A percentile compares a stretch with the other conserved stretches of the same genome.
These are phyloP conservation scores for Rugonectria rugulosa DNA, from an alignment of 2,329 filamentous ascomycete genomes.

Conservation along the genomic window DNA sequence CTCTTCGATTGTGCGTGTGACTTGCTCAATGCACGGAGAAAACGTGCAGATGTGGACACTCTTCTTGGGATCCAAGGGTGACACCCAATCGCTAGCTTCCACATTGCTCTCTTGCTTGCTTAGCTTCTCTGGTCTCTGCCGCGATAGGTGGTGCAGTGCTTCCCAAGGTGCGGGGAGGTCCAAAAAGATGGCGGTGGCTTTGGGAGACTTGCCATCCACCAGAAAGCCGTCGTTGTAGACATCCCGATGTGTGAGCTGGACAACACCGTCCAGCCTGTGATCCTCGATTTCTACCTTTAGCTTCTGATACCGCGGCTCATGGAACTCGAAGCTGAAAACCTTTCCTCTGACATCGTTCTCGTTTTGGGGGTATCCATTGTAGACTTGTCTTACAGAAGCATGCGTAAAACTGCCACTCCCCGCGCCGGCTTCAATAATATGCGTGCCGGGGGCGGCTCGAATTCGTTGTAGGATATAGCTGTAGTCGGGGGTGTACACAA, in stretches of 20 bases:
- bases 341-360: conserved; percentile 62
- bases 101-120: conserved; percentile 32
- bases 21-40: conserved; percentile 96
- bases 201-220: conserved; percentile 64
- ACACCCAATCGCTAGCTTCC: conserved; percentile 53
- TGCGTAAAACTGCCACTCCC: conserved; percentile 88
- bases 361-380: conserved; percentile 70
- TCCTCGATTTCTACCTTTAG: conserved; percentile 73
- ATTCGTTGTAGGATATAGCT: conserved; percentile 83
- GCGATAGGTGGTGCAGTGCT: conserved; percentile 77
- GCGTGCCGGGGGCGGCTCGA: conserved; percentile 74
- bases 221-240: conserved; percentile 80
- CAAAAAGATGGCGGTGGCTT: conserved; percentile 77
- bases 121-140: conserved; percentile 47
- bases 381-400: conserved; percentile 77
- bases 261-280: conserved; percentile 71
- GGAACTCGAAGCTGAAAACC: conserved; percentile 85
- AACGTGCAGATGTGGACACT: conserved; percentile 89
- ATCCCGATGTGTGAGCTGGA: conserved; percentile 79
- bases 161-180: conserved; percentile 85
- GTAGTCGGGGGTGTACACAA: conserved; percentile 87
- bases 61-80: conserved; percentile 73
- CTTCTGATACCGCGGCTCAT: conserved; percentile 74
- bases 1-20: conserved; percentile 81
- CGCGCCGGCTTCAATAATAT: conserved; percentile 81